phyloP scores from a whole-genome alignment of 768 basidiomycete species.

The Serendipita vermifera region DNA sequence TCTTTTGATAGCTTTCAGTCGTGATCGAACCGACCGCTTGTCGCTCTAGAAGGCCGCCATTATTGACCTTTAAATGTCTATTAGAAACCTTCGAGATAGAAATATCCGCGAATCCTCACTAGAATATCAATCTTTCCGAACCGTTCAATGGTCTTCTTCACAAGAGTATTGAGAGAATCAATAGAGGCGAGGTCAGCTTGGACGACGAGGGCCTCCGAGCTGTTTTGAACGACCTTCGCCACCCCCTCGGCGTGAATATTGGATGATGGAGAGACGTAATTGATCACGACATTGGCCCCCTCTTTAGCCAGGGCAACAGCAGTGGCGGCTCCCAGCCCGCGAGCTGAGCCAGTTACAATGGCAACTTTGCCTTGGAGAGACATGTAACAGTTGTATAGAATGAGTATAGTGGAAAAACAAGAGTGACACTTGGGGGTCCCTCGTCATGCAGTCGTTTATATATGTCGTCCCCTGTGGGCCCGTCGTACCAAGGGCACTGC shows the following conservation, averaged over 20 bases:
- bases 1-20: background rate
- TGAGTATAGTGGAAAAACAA: no score
- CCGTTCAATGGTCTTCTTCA: conserved; percentile 35
- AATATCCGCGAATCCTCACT: no score
- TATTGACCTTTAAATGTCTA: no score
- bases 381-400: no score
- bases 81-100: no score
- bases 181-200: conserved; percentile 40
- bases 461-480: no score
- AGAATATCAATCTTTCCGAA: conserved; percentile 46
- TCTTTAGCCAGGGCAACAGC: conserved; percentile 40
- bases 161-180: conserved; percentile 33
- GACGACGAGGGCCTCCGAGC: conserved; percentile 35
- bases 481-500: no score
- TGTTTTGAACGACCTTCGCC: conserved; percentile 32
- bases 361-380: conserved; percentile 35
- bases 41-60: conserved; percentile 39
- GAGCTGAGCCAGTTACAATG: conserved; percentile 49
- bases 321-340: conserved; percentile 45
- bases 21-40: conserved; percentile 32
- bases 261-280: conserved; percentile 33
- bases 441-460: no score
- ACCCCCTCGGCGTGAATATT: conserved; percentile 38
- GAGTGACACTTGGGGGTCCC: no score
- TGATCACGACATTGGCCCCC: conserved; percentile 46